These are phyloP conservation scores for Ophioceras dolichostomum DNA, from an alignment of 2,329 filamentous ascomycete species.

Conservation along the genomic window DNA sequence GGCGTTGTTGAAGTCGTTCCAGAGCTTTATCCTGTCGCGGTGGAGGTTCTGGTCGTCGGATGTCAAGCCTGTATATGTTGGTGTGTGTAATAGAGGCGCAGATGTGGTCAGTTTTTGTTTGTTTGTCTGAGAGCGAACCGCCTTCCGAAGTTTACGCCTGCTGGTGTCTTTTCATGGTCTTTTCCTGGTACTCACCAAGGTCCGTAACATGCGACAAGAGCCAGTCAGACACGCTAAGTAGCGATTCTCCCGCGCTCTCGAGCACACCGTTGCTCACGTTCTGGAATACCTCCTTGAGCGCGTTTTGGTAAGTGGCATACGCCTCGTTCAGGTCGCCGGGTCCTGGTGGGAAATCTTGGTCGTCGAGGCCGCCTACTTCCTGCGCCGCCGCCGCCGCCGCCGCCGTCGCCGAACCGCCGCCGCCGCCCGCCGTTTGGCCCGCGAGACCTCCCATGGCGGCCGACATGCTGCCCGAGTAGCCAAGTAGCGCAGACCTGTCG, in stretches of 20 bases:
- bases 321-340: no score
- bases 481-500: slow-evolving; percentile 38
- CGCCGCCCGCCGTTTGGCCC: slow-evolving; percentile 18
- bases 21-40: slow-evolving; percentile 67
- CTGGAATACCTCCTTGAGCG: slow-evolving; percentile 57
- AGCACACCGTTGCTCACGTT: slow-evolving; percentile 46
- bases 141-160: no score
- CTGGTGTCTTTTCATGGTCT: no score
- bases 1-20: slow-evolving; percentile 89
- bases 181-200: slow-evolving; percentile 43
- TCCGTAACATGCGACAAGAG: slow-evolving; percentile 41
- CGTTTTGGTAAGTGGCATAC: slow-evolving; percentile 52
- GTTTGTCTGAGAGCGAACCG: no score
- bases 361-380: slow-evolving; percentile 41
- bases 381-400: slow-evolving; percentile 12
- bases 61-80: slow-evolving; percentile 61
- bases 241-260: slow-evolving; percentile 36
- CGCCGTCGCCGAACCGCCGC: not conserved
- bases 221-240: slow-evolving; percentile 42
- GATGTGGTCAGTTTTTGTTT: no score
- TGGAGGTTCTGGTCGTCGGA: slow-evolving; percentile 70
- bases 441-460: slow-evolving; percentile 30
- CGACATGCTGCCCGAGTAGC: slow-evolving; percentile 34
- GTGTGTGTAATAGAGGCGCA: not conserved
- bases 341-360: no score